Evolutionary conservation across 2,329 filamentous ascomycete species (phyloP).

Genomic region (Byssochlamys sp.): DNA sequence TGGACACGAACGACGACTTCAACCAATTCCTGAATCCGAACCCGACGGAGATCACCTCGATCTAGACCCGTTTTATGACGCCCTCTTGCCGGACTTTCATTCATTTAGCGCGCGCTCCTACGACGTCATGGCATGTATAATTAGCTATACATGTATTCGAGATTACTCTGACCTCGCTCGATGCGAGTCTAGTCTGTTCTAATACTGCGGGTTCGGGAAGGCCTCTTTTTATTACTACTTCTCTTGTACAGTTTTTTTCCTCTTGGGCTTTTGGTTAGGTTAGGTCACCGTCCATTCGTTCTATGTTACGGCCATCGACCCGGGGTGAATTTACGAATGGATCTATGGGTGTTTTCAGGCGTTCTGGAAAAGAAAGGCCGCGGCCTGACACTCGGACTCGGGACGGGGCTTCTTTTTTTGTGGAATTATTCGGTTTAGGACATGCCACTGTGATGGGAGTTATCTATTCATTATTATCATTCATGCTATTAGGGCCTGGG

Average conservation of each 20-base stretch:
- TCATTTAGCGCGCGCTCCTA: background rate
- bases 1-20: conserved; percentile 29
- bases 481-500: background rate
- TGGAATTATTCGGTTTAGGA: background rate
- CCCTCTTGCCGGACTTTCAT: background rate
- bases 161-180: background rate
- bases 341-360: background rate
- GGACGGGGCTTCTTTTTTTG: background rate
- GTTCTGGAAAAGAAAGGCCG: background rate
- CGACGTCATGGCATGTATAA: conserved; percentile 3
- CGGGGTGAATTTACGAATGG: background rate
- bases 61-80: conserved; percentile 8
- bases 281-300: background rate
- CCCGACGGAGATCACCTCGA: conserved; percentile 29
- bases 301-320: background rate
- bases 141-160: background rate
- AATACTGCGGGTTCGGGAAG: background rate
- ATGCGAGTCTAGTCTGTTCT: background rate
- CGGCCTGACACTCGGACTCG: background rate
- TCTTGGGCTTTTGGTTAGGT: background rate
- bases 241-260: background rate
- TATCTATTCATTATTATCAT: background rate
- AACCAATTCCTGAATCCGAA: conserved; percentile 32
- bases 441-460: background rate
- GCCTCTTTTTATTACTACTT: background rate